Base-by-base conservation (phyloP, 208 protist genomes). In the Wallacemonas rigidus region DNA sequence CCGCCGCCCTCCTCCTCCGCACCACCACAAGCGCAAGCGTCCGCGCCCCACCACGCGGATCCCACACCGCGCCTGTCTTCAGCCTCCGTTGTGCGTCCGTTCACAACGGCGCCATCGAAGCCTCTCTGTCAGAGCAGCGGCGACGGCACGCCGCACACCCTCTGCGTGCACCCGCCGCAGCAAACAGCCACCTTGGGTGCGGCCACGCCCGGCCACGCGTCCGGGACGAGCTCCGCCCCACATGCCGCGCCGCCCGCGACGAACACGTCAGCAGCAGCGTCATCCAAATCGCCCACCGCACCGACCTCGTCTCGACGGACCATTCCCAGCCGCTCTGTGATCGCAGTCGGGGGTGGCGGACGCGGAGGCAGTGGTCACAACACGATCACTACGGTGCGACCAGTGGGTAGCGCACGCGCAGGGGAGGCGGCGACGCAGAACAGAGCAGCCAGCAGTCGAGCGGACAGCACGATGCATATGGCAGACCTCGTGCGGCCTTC, bases 401-500 rank as follows among this genome's bases (percentile, higher is more conserved):
- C 60, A 3, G 60, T 65, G 4, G 60, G 60, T 41, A 65, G 60
- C 35, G 56, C 56, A 15, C 56, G 56, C 15, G 56, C 35, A 6
- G 56, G 56, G 36, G 43, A 50, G 6, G 45, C 45, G 45, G 8
- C 6, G 45, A 12, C 45, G 12, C 8, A 12, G 26, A 26, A 0
- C 26, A 26, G 26, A 26, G 26, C 26, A 26, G 26, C 26, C 26
- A 26, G 26, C 26, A 26, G 26, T 26, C 26, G 26, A 26, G 26
- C 26, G 26, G 0, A 26, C 26, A 26, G 26, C 26, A 26, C 26
- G 7, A 11, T 73, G 12, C 71, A 69, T 65, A 89, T 89, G 83
- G 72, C 40, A 7, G 80, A 83, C 15, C 73, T 86, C 17, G 74
- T 72, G 56, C 71, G 75, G 26, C 77, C 77, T 38, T 76, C 79